Base-by-base conservation (phyloP, 148 eudicot species). In the Fagopyrum homotropicum region DNA sequence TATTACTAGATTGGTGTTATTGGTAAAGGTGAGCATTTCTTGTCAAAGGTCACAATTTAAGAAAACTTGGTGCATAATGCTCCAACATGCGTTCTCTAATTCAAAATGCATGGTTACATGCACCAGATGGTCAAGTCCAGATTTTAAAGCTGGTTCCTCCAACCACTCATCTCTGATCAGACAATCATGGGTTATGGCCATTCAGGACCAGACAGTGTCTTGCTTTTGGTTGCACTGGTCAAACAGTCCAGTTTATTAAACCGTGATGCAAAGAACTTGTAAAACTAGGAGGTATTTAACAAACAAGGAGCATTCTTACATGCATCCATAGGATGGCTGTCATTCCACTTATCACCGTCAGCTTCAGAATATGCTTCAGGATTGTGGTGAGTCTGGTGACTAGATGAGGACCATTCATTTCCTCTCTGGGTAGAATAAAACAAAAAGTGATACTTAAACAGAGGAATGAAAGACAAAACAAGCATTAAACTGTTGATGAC, bases 371-470 rank as follows among this genome's bases (percentile, higher is more conserved):
- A 76, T 16, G 72, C 80, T 77, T 80, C 87, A 80, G 78, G 76
- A 71, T 61, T 66, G 78, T 73, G 63, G 45, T 50, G 76, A 71
- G 56, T 66, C 77, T 73, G 63, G 45, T 50, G 71, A 74, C 78
- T 76, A 52, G 86, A 72, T 69, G 45, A 72, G 60, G 86, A 80
- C 76, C 54, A 76, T 60, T 76, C 88, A 73, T 75, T 69, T 26
- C 48, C 81, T 72, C 78, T 87, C 97, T 93, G 86, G 77, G 79
- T 77, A 47, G 29, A 66, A 66, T 72, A 54, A 48, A 64, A 5
- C 17, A 72, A n/a, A 61, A 54, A 4, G 50, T 56, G 29, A 73
- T 16, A 45, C 3, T 15, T 51, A 73, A 54, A 15, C 35, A 55
- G 40, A 73, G 26, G 73, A 74, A 29, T 4, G 57, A 4, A 29